Base-by-base conservation (phyloP, 108 stramenopile species). In the Conticribra guillardii region DNA sequence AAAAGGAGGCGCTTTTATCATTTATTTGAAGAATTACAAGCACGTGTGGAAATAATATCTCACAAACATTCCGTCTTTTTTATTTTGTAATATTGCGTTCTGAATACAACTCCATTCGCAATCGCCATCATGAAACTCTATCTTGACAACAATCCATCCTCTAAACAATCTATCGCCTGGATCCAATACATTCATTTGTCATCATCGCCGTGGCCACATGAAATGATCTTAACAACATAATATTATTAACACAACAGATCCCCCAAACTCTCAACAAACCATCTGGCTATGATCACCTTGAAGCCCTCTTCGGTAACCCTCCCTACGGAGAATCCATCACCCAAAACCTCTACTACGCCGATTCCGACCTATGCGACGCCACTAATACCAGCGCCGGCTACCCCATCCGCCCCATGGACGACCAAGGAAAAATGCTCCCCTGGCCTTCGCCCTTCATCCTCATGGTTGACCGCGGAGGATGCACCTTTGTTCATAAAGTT, bases 231-330 rank as follows among this genome's bases (percentile, higher is more conserved):
- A n/a, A n/a, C n/a, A n/a, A n/a, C n/a, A n/a, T n/a, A n/a, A n/a
- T n/a, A n/a, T n/a, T n/a, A n/a, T n/a, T n/a, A n/a, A n/a, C n/a
- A n/a, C n/a, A n/a, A n/a, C 68, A 89, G 91, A 78, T 92, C 29
- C 88, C 91, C 34, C 60, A 87, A 44, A 74, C 60, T 46, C 86
- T 89, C 22, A 71, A 70, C 63, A 85, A 81, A 69, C 71, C 69
- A 24, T 85, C 77, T 5, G 89, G 89, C 51, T 98, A 97, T 61
- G 87, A 90, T 29, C 98, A 98, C 77, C 82, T 90, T 34, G 96
- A 97, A 58, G 96, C 96, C 23, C 84, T 98, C 24, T 98, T 98
- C 77, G 98, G 98, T 16, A 80, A 88, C 29, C 96, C 96, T 23
- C 89, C 94, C 46, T 98, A 98, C 76, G 97, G 96, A 29, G 92